Evolutionary conservation across 2,329 filamentous ascomycete genomes (phyloP).

Genomic region (Fusarium secorum): DNA sequence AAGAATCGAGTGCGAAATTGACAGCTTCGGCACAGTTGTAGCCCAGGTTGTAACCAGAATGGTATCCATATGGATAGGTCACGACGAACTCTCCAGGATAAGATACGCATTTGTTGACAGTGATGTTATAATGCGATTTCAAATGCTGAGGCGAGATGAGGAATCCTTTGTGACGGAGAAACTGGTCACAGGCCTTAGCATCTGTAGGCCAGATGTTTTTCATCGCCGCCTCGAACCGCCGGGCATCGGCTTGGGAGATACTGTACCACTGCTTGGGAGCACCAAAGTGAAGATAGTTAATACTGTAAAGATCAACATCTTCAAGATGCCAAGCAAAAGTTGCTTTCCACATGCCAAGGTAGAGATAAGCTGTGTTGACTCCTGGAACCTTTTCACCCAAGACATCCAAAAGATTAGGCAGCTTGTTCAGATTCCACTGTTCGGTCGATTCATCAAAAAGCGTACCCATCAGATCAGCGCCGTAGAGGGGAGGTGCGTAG

Average conservation of each 20-base stretch:
- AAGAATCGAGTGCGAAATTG: constrained; percentile 95
- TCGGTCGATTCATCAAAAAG: constrained; percentile 88
- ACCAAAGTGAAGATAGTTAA: constrained; percentile 99
- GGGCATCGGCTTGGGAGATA: constrained; percentile 93
- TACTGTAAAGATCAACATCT: constrained; percentile 98
- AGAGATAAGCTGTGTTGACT: constrained; percentile 97
- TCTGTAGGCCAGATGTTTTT: constrained; percentile 93
- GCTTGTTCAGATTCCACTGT: constrained; percentile 92
- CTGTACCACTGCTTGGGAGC: constrained; percentile 99
- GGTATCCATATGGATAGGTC: constrained; percentile 97
- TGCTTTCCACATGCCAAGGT: constrained; percentile 99
- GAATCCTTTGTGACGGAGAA: constrained; percentile 96
- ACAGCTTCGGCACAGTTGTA: constrained; percentile 99
- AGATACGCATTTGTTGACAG: constrained; percentile 93
- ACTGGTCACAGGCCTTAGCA: constrained; percentile 94
- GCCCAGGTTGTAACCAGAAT: constrained; percentile 96
- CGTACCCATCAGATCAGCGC: constrained; percentile 94
- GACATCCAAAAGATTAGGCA: constrained; percentile 92
- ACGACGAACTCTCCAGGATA: constrained; percentile 98
- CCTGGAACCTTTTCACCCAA: constrained; percentile 95
- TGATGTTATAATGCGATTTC: constrained; percentile 89
- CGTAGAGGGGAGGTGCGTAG: constrained; percentile 93
- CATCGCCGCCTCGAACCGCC: constrained; percentile 94
- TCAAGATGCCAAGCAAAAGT: constrained; percentile 99
- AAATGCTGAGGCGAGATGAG: constrained; percentile 91